Percentiles rank a stretch among this genome's conserved stretches.
These are phyloP conservation scores for Cucurbita ficifolia DNA, from an alignment of 306 rosid genomes.

Conservation along the genomic window DNA sequence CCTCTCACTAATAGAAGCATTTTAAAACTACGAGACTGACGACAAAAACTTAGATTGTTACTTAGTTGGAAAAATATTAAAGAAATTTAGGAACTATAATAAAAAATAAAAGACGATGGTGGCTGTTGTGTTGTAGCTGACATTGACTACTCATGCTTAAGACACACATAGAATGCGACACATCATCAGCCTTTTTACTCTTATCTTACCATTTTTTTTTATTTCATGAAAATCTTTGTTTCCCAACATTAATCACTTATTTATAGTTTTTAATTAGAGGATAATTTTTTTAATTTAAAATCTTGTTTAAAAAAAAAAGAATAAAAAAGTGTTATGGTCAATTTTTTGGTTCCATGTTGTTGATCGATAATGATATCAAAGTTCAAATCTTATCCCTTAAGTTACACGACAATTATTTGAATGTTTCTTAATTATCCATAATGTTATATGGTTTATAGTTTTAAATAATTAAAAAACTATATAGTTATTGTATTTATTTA, in stretches of 20 bases:
- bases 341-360: slow-evolving; percentile 18
- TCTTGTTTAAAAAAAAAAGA: not conserved
- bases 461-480: no score
- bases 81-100: no score
- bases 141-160: not conserved
- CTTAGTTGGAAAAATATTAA: no score
- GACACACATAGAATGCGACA: not conserved
- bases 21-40: no score
- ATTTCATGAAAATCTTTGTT: not conserved
- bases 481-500: no score
- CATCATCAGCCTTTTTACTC: not conserved
- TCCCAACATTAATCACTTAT: not conserved
- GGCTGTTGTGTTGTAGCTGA: not conserved
- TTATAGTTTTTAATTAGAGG: not conserved
- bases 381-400: slow-evolving; percentile 36
- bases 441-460: no score
- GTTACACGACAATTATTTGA: slow-evolving; percentile 16
- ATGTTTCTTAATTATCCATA: not conserved
- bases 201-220: not conserved
- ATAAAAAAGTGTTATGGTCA: slow-evolving; percentile 23
- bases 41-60: no score
- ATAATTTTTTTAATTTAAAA: not conserved
- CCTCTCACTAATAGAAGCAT: no score
- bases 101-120: not conserved
- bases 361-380: slow-evolving; percentile 13